These are phyloP conservation scores for Colletotrichum costaricense DNA, from an alignment of 2,329 filamentous ascomycete genomes.

Conservation along the genomic window DNA sequence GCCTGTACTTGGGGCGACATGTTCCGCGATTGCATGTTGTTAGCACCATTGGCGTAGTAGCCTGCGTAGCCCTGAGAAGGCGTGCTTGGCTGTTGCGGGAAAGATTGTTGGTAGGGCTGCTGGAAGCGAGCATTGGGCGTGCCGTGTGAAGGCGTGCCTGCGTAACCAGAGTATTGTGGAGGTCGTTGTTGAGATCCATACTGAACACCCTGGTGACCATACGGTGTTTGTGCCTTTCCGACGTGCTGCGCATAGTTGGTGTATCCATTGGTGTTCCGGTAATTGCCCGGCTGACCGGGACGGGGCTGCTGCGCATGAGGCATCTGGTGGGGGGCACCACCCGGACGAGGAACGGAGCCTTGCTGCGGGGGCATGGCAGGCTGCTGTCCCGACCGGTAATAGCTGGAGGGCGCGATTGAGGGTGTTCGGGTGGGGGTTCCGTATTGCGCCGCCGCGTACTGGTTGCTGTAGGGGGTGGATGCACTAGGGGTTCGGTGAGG, in stretches of 20 bases:
- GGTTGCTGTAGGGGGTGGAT: constrained; percentile 53
- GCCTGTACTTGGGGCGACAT: constrained; percentile 58
- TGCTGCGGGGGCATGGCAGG: constrained; percentile 54
- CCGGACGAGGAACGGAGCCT: constrained; percentile 41
- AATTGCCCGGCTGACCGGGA: constrained; percentile 47
- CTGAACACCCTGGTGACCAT: constrained; percentile 63
- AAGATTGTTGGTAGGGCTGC: constrained; percentile 49
- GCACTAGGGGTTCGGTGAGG: constrained; percentile 51
- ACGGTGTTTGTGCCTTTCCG: constrained; percentile 63
- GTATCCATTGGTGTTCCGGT: constrained; percentile 62
- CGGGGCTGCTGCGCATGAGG: constrained; percentile 46
- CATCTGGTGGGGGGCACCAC: constrained; percentile 38
- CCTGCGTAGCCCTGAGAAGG: constrained; percentile 50
- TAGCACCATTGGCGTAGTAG: constrained; percentile 58
- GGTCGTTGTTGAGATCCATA: constrained; percentile 60
- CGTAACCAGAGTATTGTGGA: constrained; percentile 52
- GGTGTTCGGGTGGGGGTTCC: constrained; percentile 59
- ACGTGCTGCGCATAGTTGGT: constrained; percentile 61
- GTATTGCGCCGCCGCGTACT: constrained; percentile 59
- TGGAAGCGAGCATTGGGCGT: constrained; percentile 56
- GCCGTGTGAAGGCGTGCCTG: constrained; percentile 49
- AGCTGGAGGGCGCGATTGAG: constrained; percentile 55
- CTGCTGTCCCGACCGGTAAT: constrained; percentile 54
- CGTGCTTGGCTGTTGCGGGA: constrained; percentile 49
- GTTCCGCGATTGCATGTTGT: constrained; percentile 51